Conservation (phyloP, 176 grass and related monocot species). For the Melocanna baccifera region DNA sequence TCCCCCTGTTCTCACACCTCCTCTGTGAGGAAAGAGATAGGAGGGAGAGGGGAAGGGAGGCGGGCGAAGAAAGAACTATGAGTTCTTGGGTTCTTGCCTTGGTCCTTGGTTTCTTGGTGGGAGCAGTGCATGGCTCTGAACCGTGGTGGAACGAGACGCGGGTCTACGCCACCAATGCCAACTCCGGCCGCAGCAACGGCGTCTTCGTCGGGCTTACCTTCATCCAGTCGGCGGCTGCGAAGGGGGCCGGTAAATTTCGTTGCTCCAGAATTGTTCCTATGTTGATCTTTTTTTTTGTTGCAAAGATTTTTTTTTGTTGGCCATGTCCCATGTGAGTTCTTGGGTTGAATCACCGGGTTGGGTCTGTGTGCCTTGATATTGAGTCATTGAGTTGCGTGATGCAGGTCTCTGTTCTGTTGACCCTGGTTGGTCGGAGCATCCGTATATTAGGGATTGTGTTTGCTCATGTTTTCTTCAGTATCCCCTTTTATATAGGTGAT, state of each 20-base stretch:
- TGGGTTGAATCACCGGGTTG: neutral
- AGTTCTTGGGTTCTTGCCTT: conserved; percentile 23
- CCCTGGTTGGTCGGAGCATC: conserved; percentile 39
- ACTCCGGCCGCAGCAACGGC: conserved; percentile 39
- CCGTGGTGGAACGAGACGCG: conserved; percentile 55
- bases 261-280: neutral
- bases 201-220: conserved; percentile 76
- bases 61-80: conserved; percentile 17
- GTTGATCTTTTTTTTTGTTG: neutral
- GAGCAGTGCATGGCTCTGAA: conserved; percentile 46
- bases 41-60: neutral
- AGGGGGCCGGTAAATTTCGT: conserved; percentile 61
- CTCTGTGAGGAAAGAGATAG: conserved; percentile 10
- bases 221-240: conserved; percentile 70
- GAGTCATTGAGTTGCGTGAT: conserved; percentile 13
- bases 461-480: neutral
- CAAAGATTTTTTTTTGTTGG: conserved; percentile 40
- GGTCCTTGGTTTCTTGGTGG: conserved; percentile 25
- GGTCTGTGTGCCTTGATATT: neutral
- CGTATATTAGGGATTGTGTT: neutral
- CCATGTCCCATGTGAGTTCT: conserved; percentile 13
- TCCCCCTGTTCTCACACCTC: neutral
- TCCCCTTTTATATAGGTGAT: neutral
- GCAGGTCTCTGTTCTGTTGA: conserved; percentile 28
- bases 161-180: conserved; percentile 23